These are phyloP conservation scores for Trichoderma polysporum DNA, from an alignment of 2,329 filamentous ascomycete genomes.

Conservation along the genomic window DNA sequence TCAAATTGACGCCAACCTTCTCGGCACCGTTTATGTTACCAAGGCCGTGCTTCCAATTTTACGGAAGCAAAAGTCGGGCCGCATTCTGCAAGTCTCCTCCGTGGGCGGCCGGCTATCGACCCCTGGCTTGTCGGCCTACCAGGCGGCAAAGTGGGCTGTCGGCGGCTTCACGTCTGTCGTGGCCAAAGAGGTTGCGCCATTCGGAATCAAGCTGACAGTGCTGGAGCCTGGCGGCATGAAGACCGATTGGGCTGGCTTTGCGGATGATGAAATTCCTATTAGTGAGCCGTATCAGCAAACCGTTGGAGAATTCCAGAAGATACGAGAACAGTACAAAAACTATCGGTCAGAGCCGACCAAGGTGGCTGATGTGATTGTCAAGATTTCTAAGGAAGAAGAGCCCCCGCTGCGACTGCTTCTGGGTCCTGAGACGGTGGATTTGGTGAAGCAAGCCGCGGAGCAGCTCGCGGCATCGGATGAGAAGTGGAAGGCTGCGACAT, in stretches of 20 bases:
- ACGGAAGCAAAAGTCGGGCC: slow-evolving; percentile 31
- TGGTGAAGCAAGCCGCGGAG: slow-evolving; percentile 25
- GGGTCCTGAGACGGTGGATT: slow-evolving; percentile 31
- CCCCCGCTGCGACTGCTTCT: slow-evolving; percentile 36
- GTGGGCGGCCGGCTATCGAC: slow-evolving; percentile 38
- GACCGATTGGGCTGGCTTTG: slow-evolving; percentile 39
- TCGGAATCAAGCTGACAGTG: slow-evolving; percentile 42
- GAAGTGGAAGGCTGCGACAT: slow-evolving; percentile 30
- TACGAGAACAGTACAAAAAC: slow-evolving; percentile 11
- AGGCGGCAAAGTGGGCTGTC: slow-evolving; percentile 42
- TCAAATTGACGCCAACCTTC: slow-evolving; percentile 61
- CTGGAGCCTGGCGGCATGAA: slow-evolving; percentile 43
- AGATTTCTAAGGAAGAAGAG: slow-evolving; percentile 29
- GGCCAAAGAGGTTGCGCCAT: slow-evolving; percentile 35
- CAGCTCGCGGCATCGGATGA: slow-evolving; percentile 32
- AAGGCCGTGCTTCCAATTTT: slow-evolving; percentile 40
- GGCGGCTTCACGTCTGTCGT: slow-evolving; percentile 40
- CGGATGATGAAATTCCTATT: slow-evolving; percentile 30
- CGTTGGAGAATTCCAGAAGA: slow-evolving; percentile 33
- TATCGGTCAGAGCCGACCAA: slow-evolving; percentile 25
- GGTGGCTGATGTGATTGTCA: slow-evolving; percentile 31
- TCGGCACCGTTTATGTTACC: slow-evolving; percentile 56
- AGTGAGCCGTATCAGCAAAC: slow-evolving; percentile 38
- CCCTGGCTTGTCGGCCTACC: slow-evolving; percentile 38
- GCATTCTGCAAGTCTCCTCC: slow-evolving; percentile 43